These are phyloP conservation scores for Blakeslea trispora DNA, from an alignment of 371 early-diverging fungal genomes.

Conservation along the genomic window DNA sequence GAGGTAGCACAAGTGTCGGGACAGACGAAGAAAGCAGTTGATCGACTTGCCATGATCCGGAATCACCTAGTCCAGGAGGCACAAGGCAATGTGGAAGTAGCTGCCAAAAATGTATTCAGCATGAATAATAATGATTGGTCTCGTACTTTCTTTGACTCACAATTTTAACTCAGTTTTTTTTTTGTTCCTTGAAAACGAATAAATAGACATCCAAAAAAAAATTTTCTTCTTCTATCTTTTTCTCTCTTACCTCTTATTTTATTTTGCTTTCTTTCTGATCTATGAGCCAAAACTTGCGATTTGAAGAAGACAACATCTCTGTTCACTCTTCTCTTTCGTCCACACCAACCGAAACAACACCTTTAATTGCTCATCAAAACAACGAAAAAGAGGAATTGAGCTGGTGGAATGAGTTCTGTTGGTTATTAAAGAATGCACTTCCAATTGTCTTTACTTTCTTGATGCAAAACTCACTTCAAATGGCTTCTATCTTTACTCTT, in stretches of 20 bases:
- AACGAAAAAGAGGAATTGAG: conserved; percentile 10
- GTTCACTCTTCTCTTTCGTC: conserved; percentile 25
- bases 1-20: conserved; percentile 16
- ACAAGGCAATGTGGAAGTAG: conserved; percentile 23
- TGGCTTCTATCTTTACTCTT: conserved; percentile 57
- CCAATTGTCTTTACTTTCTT: conserved; percentile 60
- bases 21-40: conserved; percentile 23
- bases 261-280: too few relatives aligned
- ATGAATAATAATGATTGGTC: conserved; percentile 39
- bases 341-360: conserved; percentile 30
- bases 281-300: conserved; percentile 6
- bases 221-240: conserved; percentile 6
- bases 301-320: conserved; percentile 17
- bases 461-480: conserved; percentile 61
- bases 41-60: conserved; percentile 44
- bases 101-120: conserved; percentile 27
- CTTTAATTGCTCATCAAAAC: conserved; percentile 16
- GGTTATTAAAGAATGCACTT: conserved; percentile 46
- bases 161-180: conserved; percentile 6
- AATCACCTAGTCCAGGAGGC: conserved; percentile 35
- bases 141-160: conserved; percentile 19
- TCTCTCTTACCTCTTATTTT: conserved; percentile 4
- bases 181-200: conserved; percentile 4
- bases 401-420: conserved; percentile 25
- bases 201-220: conserved; percentile 10